Base-by-base conservation (phyloP, 73 alveolate genomes). In the Symbiodinium natans region DNA sequence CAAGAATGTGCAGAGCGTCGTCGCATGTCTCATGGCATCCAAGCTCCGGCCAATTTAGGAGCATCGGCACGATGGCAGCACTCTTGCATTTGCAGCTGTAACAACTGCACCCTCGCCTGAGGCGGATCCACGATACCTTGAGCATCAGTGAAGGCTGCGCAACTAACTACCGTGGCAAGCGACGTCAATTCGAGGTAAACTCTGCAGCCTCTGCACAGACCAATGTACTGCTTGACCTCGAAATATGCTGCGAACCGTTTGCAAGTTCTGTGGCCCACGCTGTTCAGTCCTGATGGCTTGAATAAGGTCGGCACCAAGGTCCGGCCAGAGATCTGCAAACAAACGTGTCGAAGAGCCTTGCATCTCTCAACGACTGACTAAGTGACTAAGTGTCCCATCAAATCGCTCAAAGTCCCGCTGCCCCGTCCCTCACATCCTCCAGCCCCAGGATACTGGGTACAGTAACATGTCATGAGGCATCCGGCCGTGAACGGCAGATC, bases 221-320 rank as follows among this genome's bases (percentile, higher is more conserved):
- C 80, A n/a, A 63, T 63, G 80, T 63, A 63, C 80, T 63, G 80
- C 80, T 63, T 63, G 80, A 63, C 80, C 80, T 63, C 36, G 23
- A 52, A 13, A 29, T 13, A 23, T n/a, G n/a, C n/a, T n/a, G n/a
- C n/a, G n/a, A n/a, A 52, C 71, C 0, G 17, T 8, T 11, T 15
- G 71, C n/a, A 10, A 8, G 23, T 0, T 23, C 71, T 52, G 71
- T 29, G 1, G 71, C 71, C 31, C 10, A 23, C 0, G 17, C 21
- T 52, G 71, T 29, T 52, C 71, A 52, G 71, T 52, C 29, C n/a
- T n/a, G n/a, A 19, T 52, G 71, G 71, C 25, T 52, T 23, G 27
- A 63, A 63, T 36, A n/a, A n/a, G 80, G 80, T 36, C 36, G 13
- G 36, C 36, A 34, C 86, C 86, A 77, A 21, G 2, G 86, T n/a